Conservation (phyloP, 2,329 filamentous ascomycete species). For the Eutypella sp. region DNA sequence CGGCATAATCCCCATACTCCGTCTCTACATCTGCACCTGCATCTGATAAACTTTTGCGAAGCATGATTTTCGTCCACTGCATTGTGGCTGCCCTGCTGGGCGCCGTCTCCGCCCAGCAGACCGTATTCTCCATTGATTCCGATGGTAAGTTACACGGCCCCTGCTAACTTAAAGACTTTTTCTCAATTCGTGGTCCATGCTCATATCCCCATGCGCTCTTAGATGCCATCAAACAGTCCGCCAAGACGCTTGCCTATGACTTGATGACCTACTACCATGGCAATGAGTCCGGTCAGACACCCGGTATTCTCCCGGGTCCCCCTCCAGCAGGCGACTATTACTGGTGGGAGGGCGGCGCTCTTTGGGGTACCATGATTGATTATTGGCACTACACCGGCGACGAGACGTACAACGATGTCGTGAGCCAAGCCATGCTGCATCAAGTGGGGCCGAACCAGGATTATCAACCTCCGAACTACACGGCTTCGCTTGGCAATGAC, state of each 20-base stretch:
- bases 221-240: conserved; percentile 47
- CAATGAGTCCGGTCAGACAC: conserved; percentile 26
- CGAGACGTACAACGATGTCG: conserved; percentile 43
- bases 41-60: too few relatives aligned
- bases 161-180: not conserved
- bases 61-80: not conserved
- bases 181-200: not conserved
- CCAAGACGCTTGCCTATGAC: conserved; percentile 24
- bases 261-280: conserved; percentile 28
- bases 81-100: too few relatives aligned
- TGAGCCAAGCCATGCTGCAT: conserved; percentile 39
- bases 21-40: too few relatives aligned
- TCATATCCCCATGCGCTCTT: conserved; percentile 13
- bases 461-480: conserved; percentile 43
- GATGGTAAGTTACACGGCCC: not conserved
- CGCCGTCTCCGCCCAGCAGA: not conserved
- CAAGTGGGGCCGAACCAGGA: conserved; percentile 41
- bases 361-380: conserved; percentile 30
- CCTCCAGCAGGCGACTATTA: conserved; percentile 29
- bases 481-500: conserved; percentile 43
- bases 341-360: conserved; percentile 30
- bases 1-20: not conserved
- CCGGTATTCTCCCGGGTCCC: conserved; percentile 27
- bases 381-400: conserved; percentile 51
- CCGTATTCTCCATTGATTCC: not conserved